Conservation (phyloP, 1,139 yeast genomes). For the Debaryomyces fabryi region DNA sequence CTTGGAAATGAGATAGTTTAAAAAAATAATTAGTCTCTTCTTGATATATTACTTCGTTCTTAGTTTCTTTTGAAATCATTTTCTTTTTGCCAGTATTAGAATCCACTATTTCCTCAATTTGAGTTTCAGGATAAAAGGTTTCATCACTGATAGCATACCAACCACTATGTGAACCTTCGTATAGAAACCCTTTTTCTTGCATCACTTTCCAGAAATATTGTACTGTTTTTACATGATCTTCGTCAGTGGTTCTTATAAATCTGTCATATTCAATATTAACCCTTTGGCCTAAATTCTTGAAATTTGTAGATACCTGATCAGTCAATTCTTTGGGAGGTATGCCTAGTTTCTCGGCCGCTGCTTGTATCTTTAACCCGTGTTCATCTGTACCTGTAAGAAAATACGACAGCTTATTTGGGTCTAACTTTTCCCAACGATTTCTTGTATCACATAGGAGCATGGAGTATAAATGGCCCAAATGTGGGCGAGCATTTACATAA, state of each 20-base stretch:
- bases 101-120: conserved; percentile 54
- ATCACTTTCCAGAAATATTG: conserved; percentile 69
- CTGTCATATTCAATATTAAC: conserved; percentile 67
- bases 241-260: conserved; percentile 89
- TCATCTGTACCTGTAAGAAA: conserved; percentile 96
- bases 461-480: conserved; percentile 89
- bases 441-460: conserved; percentile 82
- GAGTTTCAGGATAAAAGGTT: conserved; percentile 86
- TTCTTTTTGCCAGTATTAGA: conserved; percentile 34
- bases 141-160: conserved; percentile 97
- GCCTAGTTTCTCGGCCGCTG: conserved; percentile 57
- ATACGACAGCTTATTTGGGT: conserved; percentile 41
- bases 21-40: conserved; percentile 88
- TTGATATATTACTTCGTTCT: conserved; percentile 72
- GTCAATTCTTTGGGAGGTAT: conserved; percentile 67
- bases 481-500: conserved; percentile 95
- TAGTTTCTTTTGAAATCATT: conserved; percentile 70
- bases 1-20: conserved; percentile 62
- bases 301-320: conserved; percentile 66
- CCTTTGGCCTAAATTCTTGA: conserved; percentile 58
- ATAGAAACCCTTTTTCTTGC: conserved; percentile 63
- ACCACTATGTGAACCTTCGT: conserved; percentile 83
- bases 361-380: conserved; percentile 90
- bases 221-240: conserved; percentile 71
- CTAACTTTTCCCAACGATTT: conserved; percentile 66